Evolutionary conservation across 2,329 filamentous ascomycete genomes (phyloP), one percentile per base, ranked within the genome.

Genomic region (Neopestalotiopsis sp.): DNA sequence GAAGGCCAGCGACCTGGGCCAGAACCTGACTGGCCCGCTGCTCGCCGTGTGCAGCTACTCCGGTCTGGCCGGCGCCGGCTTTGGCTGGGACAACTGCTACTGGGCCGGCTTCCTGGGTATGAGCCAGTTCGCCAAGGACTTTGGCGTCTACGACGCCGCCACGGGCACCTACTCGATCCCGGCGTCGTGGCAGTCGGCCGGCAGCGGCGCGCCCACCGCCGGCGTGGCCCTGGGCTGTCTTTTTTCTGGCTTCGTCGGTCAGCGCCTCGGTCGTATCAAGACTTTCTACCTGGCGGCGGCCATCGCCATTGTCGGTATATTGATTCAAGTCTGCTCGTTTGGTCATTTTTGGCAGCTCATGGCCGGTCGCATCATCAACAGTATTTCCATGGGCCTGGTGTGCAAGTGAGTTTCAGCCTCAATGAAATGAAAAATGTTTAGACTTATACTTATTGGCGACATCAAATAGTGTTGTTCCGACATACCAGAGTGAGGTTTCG

Each of bases 321-420:
- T 92, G 73, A 85, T 92, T 68, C 89, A 92, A 77, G 84, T 93
- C 60, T 91, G 91, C n/a, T 67, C 74, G 65, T 56, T 72, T 14
- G 67, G 69, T 74, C 49, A 70, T 30, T 76, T 75, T 57, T 76
- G 75, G 72, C 71, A 72, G 24, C 67, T 77, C 10, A 70, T 77
- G 17, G 72, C 74, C 4, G 74, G 75, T 28, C 70, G 75, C 4
- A 72, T 74, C 34, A 65, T 77, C 38, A 75, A 75, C 66, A 63
- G 66, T 59, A 20, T 69, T 24, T 68, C 66, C 12, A 69, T 69
- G 68, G 66, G 67, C 12, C 17, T 68, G 42, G 67, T 68, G 10
- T 68, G 67, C 67, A 68, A 68, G 67, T 68, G 32, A 65, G 67
- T 59, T 28, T 28, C 2, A n/a, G 20, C 12, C 17, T 28, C 24